A percentile compares a stretch with the other conserved stretches of the same genome.
Conservation (phyloP, 2,329 filamentous ascomycete genomes). For the Chaetomium globosum region DNA sequence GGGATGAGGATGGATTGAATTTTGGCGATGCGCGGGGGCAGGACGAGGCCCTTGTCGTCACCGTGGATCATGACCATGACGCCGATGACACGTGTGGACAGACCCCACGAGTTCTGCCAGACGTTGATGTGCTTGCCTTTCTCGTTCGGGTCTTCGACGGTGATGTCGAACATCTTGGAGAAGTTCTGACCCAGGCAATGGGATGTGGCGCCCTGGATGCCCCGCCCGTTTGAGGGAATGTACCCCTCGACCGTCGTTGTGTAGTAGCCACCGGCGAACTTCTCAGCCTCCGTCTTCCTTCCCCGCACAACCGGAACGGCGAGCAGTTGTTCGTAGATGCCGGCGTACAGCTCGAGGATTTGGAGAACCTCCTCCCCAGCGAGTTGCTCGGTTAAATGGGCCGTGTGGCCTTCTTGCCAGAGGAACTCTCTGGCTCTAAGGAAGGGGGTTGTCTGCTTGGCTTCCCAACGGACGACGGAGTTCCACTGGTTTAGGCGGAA, state of each 20-base stretch:
- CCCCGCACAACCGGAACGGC: conserved; percentile 94
- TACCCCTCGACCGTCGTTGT: conserved; percentile 97
- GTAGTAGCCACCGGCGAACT: conserved; percentile 95
- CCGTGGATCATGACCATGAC: conserved; percentile 99
- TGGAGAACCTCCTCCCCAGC: conserved; percentile 85
- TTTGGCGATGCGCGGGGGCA: conserved; percentile 87
- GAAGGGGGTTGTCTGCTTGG: conserved; percentile 54
- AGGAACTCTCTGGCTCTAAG: conserved; percentile 91
- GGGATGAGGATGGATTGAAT: conserved; percentile 85
- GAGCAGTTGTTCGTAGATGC: conserved; percentile 89
- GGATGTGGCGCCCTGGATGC: conserved; percentile 94
- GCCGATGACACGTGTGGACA: conserved; percentile 95
- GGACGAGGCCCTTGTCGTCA: conserved; percentile 91
- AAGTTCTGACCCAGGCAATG: conserved; percentile 98
- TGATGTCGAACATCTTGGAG: conserved; percentile 98
- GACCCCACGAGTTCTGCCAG: conserved; percentile 99
- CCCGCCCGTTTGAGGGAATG: conserved; percentile 91
- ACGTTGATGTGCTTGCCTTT: conserved; percentile 81
- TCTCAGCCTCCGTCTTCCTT: conserved; percentile 94
- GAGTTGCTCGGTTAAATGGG: conserved; percentile 79
- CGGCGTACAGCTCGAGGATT: conserved; percentile 90
- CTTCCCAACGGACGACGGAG: conserved; percentile 76
- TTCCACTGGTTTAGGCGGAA: conserved; percentile 98
- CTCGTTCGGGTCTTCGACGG: conserved; percentile 85
- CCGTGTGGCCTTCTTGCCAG: conserved; percentile 95